A percentile compares a stretch with the other conserved stretches of the same genome.
These are phyloP conservation scores for Fusarium oligoseptatum DNA, from an alignment of 2,329 filamentous ascomycete genomes.

Conservation along the genomic window DNA sequence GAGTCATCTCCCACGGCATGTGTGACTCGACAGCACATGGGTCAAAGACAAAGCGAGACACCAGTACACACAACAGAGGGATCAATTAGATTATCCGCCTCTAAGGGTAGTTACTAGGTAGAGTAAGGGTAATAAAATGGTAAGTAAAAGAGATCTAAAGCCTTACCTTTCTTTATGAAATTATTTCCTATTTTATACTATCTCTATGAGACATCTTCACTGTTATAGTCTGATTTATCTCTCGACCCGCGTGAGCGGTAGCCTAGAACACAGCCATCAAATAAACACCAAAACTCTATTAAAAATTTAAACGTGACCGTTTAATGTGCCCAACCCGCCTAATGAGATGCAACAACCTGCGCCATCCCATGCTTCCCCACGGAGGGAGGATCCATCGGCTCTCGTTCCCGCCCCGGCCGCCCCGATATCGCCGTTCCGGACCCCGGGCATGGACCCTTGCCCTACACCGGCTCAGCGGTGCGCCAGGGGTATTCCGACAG, in stretches of 20 bases:
- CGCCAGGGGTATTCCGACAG: not conserved
- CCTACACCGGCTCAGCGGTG: slow-evolving; percentile 22
- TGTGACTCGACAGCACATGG: not conserved
- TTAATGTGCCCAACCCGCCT: not conserved
- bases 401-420: slow-evolving; percentile 18
- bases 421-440: slow-evolving; percentile 35
- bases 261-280: not conserved
- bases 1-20: not conserved
- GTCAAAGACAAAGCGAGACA: not conserved
- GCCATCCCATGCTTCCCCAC: not conserved
- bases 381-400: not conserved
- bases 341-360: not conserved
- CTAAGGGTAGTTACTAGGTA: not conserved
- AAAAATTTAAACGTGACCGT: not conserved
- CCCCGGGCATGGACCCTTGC: slow-evolving; percentile 22
- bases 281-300: not conserved
- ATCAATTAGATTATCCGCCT: not conserved
- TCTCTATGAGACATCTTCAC: not conserved
- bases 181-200: not conserved
- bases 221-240: not conserved
- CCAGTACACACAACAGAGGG: not conserved
- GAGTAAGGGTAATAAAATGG: not conserved
- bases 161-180: not conserved
- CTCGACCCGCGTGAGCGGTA: not conserved
- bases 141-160: not conserved